Evolutionary conservation across 2,329 filamentous ascomycete genomes (phyloP), one percentile per base, ranked within the genome.

Genomic region (Ampelomyces quisqualis): DNA sequence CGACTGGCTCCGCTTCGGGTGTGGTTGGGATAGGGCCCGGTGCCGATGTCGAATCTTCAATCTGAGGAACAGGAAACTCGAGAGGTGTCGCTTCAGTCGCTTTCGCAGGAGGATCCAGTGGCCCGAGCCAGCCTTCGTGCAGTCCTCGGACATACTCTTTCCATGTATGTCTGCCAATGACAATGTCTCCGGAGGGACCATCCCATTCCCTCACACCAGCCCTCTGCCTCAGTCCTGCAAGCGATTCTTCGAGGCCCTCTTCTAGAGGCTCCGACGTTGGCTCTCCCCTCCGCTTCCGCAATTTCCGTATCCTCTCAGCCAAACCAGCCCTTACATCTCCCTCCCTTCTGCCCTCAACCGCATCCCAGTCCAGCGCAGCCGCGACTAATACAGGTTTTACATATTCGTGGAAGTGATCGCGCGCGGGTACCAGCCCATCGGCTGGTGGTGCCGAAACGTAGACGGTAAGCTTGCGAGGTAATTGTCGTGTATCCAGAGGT

Each of bases 41-140:
- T 15, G 9, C 30, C 9, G 28, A 13, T 6, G 11, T 9, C n/a
- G 38, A 19, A 13, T 40, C 38, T 29, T 49, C 45, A 10, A 38
- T 34, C 21, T 38, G 43, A 33, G 47, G 34, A 30, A 43, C 37
- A 13, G 53, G 45, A 22, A 51, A 43, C 22, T 63, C 58, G 18
- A 62, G 17, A 3, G 32, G 8, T 17, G 38, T 34, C 13, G 21
- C 31, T n/a, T 30, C 38, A 4, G 58, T 50, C 26, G 42, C 22
- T 6, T 37, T 48, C 37, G 58, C 53, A 2, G 86, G 85, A 40
- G 81, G 70, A 44, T 85, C 80, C 29, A 95, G 73, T 6, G 93
- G 90, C 0, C 93, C 91, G 17, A 98, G 73, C 91, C 93, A 98
- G 40, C 93, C 93, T 70, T 98, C 93, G 65, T 98, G 93, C 53